Evolutionary conservation across 139 green algal genomes (phyloP), one percentile per base, ranked within the genome.

Genomic region (Chlamydomonas incerta): DNA sequence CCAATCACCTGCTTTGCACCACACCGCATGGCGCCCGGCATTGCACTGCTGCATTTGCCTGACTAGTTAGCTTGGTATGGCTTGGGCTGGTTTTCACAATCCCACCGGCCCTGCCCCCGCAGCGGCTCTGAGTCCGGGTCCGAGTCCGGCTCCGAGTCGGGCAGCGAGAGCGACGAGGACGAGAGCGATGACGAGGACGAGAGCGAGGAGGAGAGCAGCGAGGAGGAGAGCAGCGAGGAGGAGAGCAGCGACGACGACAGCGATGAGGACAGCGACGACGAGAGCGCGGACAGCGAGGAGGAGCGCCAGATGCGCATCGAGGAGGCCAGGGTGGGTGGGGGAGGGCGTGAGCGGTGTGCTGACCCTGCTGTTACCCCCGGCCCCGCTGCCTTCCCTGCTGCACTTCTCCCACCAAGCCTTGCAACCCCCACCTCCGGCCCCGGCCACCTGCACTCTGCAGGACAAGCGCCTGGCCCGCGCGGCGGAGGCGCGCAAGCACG

Each of bases 251-350:
- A 74, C 21, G 66, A 88, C 35, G 31, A 81, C 62, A 65, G 41
- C 58, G 74, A 83, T 28, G 62, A 73, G 21, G 76, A 83, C 76
- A 82, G 77, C 37, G 77, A 84, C 28, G 65, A 74, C 15, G 79
- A 85, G 79, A 75, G 46, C 79, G 68, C 89, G 31, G 95, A 98
- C 84, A 94, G 83, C 69, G 94, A 96, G 46, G 94, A 97, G 13
- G 88, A 88, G 63, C 88, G 87, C 41, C 92, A 96, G 88, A 70
- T 55, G 18, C 75, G 93, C 23, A 91, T 96, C 37, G 90, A 92
- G 35, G 93, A 88, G 35, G 92, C 92, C 26, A 91, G 82, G 90
- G 90, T 92, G 63, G 57, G 88, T 65, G 0, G 55, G 28, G 50
- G 15, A 34, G 29, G n/a, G n/a, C n/a, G n/a, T n/a, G n/a, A n/a